These are phyloP conservation scores for Macrophomina pseudophaseolina DNA, from an alignment of 2,329 filamentous ascomycete genomes.

Conservation along the genomic window DNA sequence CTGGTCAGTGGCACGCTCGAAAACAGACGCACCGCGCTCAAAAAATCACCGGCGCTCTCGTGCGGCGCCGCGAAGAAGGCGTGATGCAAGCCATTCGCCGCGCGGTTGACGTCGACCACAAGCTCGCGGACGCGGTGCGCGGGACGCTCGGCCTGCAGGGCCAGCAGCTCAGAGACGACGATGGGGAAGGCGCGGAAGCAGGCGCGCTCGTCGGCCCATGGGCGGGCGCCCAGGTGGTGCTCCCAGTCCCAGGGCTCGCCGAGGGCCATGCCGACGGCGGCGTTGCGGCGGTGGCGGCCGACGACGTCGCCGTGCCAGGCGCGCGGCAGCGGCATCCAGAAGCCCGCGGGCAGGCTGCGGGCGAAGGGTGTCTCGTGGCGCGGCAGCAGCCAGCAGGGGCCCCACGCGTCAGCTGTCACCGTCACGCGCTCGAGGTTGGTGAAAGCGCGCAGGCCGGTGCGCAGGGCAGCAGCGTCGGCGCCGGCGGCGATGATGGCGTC, in stretches of 20 bases:
- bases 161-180: constrained; percentile 35
- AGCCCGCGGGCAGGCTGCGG: constrained; percentile 46
- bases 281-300: constrained; percentile 22
- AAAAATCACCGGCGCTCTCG: not conserved
- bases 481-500: constrained; percentile 35
- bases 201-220: not conserved
- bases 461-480: constrained; percentile 40
- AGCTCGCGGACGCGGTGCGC: constrained; percentile 42
- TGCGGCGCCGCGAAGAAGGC: not conserved
- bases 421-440: constrained; percentile 45
- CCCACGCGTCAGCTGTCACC: constrained; percentile 49
- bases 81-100: not conserved
- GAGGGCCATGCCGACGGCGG: not conserved
- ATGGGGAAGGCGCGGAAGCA: constrained; percentile 42
- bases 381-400: constrained; percentile 40
- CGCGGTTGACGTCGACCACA: constrained; percentile 36
- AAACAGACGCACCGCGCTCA: not conserved
- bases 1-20: not conserved
- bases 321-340: constrained; percentile 47
- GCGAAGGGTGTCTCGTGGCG: constrained; percentile 52
- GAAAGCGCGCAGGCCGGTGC: constrained; percentile 42
- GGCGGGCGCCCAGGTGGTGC: not conserved
- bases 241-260: not conserved
- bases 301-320: constrained; percentile 37
- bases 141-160: constrained; percentile 26